Evolutionary conservation across 2,329 filamentous ascomycete genomes (phyloP), one percentile per base, ranked within the genome.

Genomic region (Plenodomus lindquistii): DNA sequence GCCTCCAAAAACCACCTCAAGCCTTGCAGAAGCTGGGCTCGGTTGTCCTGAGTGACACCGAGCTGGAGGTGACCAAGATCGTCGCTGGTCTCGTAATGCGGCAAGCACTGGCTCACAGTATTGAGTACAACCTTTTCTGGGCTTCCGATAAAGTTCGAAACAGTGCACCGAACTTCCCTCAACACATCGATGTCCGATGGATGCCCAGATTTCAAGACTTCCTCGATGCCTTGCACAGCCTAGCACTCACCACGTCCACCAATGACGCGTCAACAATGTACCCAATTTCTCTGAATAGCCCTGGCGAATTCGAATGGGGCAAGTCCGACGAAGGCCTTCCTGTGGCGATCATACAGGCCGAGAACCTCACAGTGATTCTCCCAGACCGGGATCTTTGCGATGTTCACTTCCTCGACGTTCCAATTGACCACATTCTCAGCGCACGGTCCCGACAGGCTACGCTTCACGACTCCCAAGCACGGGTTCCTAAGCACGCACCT

Each of bases 1-100:
- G 60, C 22, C 41, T 70, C 15, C 45, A 40, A 39, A 41, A 39
- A 21, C 29, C 50, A 18, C 17, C 43, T n/a, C 34, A 50, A 10
- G 48, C 46, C 13, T 35, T 66, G 10, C 42, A 50, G 20, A 38
- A 46, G 2, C 40, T 73, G 16, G 69, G 70, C 17, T 37, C 59
- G 0, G 41, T 68, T 24, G 54, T 72, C 3, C 51, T 68, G 9
- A 46, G 52, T 15, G 31, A 19, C 3, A 41, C 46, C 1, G 63
- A 67, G 42, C 42, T 35, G 6, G 70, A 71, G 47, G 66, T 70
- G 43, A 62, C 55, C 13, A 69, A 57, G 16, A 57, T 72, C 9
- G 43, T 72, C 4, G 63, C 67, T 5, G 69, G 66, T 7, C 45
- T 69, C 11, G 52, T 70, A 24, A 60, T 73, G 29, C 61, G 60